Base-by-base conservation (phyloP, 2,329 filamentous ascomycete species). In the Coniochaeta ligniaria region DNA sequence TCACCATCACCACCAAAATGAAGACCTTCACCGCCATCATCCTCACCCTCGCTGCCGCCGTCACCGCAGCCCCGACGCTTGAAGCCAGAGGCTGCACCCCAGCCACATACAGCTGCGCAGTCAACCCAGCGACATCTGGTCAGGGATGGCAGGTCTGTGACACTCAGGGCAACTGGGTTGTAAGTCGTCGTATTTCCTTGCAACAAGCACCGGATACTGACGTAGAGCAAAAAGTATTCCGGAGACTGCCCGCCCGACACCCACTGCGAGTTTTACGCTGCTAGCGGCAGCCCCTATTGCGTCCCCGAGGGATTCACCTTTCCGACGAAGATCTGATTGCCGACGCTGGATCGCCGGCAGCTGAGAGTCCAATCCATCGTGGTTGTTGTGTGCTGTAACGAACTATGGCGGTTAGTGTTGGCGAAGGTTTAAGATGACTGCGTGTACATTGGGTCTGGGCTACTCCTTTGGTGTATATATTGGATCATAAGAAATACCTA, bases 261-360 rank as follows among this genome's bases (percentile, higher is more conserved):
- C 5, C 9, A 41, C 14, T 69, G 68, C 66, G 7, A 60, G 26
- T 68, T 63, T 62, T 60, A 63, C 60, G 14, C 11, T 6, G 36
- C 60, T 59, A 68, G 64, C 61, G 58, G 60, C 26, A 66, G 64
- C 61, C 68, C 68, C 1, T 68, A 69, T 63, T 69, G 67, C 63
- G 24, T 67, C n/a, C 61, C 56, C 26, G 24, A 5, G 14, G 47
- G 47, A 8, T 52, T 52, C 47, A 17, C 2, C 6, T 52, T 52
- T n/a, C 47, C 47, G n/a, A 20, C 41, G 2, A 22, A 47, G 43
- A 9, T 2, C 12, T 47, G 16, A 47, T 12, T 24, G 8, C 20
- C 20, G 20, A 24, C 22, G 11, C n/a, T 24, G 43, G 43, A 2
- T 47, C 20, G 43, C n/a, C 22, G n/a, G 43, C 17, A 36, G 35